A percentile compares a stretch with the other conserved stretches of the same genome.
These are phyloP conservation scores for Venturia aucupariae DNA, from an alignment of 2,329 filamentous ascomycete species.

Conservation along the genomic window DNA sequence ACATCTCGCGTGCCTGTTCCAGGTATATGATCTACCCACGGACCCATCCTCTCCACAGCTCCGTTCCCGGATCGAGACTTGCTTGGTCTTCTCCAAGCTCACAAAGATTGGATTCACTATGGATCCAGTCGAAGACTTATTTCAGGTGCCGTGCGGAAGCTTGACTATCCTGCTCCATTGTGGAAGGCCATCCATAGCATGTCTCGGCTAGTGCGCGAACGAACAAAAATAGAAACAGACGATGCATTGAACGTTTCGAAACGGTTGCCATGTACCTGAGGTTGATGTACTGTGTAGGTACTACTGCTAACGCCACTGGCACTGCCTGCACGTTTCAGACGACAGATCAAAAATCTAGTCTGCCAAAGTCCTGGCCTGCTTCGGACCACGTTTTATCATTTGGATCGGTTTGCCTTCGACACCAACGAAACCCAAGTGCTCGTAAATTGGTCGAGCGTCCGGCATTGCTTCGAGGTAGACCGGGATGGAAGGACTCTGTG, in stretches of 20 bases:
- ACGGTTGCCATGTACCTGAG: neutral
- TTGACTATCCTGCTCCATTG: neutral
- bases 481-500: neutral
- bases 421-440: constrained; percentile 9
- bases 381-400: constrained; percentile 5
- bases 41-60: neutral
- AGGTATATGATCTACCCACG: neutral
- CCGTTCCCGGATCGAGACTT: neutral
- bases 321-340: neutral
- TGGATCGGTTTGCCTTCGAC: neutral
- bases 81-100: neutral
- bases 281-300: neutral
- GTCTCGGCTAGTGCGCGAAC: neutral
- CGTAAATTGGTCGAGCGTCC: constrained; percentile 2
- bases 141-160: neutral
- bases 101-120: neutral
- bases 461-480: constrained; percentile 5
- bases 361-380: neutral
- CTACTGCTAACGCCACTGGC: neutral
- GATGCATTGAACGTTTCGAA: neutral
- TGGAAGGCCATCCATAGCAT: neutral
- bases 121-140: neutral
- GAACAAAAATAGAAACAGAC: constrained; percentile 4
- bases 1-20: neutral
- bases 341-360: neutral